Evolutionary conservation across 1,284 basidiomycete genomes (phyloP), one percentile per base, ranked within the genome.

Genomic region (Tremellales sp.): DNA sequence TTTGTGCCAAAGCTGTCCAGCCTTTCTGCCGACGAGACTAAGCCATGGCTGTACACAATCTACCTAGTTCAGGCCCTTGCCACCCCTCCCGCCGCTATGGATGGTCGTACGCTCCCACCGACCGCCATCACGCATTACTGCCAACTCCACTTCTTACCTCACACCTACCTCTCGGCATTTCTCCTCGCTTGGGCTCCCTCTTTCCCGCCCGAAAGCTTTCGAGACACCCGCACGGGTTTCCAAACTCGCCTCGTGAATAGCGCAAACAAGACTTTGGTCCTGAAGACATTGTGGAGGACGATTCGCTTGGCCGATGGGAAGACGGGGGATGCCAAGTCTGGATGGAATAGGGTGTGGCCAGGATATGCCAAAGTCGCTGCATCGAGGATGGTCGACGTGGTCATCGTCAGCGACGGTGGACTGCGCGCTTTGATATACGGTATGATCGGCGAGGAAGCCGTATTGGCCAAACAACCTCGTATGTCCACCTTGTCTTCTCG

Each of bases 391-490:
- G 23, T 56, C 50, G 3, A 51, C 67, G 21, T 56, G 70, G 54
- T 60, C 57, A 22, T 53, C 48, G 15, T 64, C 67, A 48, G 49
- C 69, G 8, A 46, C 60, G 35, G 65, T 23, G 69, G 69, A 10
- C 60, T 70, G 0, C 56, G 49, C 22, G 69, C 62, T 0, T 45
- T 72, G 33, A 64, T 72, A 62, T 62, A 65, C 41, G 67, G 67
- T 48, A 57, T 68, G 6, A 57, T 70, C 26, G 68, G 69, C 5
- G 66, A 68, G 36, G 55, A 56, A 12, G 57, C 53, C 1, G 60
- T 53, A 24, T 51, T 60, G 23, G 54, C 54, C 15, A 53, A 55
- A 43, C 48, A 48, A 2, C 49, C 56, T 37, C 52, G 60, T 61
- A 40, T 21, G 39, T 21, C 23, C 4, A 24, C 23, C 4, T 10